These are phyloP conservation scores for Mrakia frigida DNA, from an alignment of 768 basidiomycete genomes.

Conservation along the genomic window DNA sequence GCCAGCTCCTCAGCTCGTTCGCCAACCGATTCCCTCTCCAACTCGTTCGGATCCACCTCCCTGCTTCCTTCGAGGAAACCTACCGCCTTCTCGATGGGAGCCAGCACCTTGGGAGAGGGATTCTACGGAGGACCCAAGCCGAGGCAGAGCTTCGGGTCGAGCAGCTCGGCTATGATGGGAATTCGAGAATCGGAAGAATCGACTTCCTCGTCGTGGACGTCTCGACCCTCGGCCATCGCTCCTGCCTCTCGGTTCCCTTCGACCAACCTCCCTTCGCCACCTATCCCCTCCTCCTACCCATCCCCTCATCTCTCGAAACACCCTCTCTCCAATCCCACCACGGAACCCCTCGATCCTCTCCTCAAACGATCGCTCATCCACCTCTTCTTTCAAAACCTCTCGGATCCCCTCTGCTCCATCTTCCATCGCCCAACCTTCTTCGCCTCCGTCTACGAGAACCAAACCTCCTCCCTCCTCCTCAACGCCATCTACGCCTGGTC, in stretches of 20 bases:
- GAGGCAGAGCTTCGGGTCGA: neutral
- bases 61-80: constrained; percentile 1
- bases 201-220: neutral
- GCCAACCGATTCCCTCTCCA: neutral
- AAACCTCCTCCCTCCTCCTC: constrained; percentile 6
- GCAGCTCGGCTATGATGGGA: neutral
- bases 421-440: constrained; percentile 26
- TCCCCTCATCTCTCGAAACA: neutral
- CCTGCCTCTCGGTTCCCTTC: neutral
- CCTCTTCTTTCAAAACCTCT: constrained; percentile 22
- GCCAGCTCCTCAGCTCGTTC: constrained; percentile 6
- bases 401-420: constrained; percentile 24
- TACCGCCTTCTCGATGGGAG: constrained; percentile 21
- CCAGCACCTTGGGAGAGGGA: neutral
- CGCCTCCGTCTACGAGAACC: neutral
- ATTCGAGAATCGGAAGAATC: neutral
- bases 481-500: constrained; percentile 26
- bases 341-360: constrained; percentile 9
- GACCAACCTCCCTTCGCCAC: neutral
- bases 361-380: constrained; percentile 28
- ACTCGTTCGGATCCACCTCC: constrained; percentile 9
- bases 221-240: neutral
- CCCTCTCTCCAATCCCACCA: neutral
- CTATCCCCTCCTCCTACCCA: neutral
- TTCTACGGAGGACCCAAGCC: constrained; percentile 5